These are phyloP conservation scores for Prototheca cutis DNA, from an alignment of 163 green algal genomes.

Conservation along the genomic window DNA sequence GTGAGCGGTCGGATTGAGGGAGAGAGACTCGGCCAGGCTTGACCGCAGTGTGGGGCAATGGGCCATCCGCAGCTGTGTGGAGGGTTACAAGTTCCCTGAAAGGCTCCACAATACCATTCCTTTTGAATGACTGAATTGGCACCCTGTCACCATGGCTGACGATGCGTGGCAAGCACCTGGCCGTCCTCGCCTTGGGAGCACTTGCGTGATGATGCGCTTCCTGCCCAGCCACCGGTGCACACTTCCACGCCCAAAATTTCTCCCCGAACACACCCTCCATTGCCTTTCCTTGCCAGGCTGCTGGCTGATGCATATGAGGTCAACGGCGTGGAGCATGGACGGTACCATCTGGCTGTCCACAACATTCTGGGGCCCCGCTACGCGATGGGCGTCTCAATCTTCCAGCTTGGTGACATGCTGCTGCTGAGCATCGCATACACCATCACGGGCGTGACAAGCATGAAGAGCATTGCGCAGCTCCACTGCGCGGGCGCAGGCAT, in stretches of 20 bases:
- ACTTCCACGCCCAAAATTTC: neutral
- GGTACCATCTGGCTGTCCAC: slow-evolving; percentile 5
- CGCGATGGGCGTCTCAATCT: slow-evolving; percentile 2
- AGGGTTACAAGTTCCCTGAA: neutral
- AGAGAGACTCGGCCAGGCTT: neutral
- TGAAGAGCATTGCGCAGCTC: slow-evolving; percentile 6
- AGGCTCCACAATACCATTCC: too few relatives aligned
- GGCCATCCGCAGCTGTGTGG: too few relatives aligned
- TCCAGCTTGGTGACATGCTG: slow-evolving; percentile 12
- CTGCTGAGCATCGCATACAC: slow-evolving; percentile 19
- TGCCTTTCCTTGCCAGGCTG: neutral
- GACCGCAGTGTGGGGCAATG: neutral
- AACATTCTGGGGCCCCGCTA: slow-evolving; percentile 11
- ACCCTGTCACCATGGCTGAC: too few relatives aligned
- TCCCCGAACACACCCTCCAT: neutral
- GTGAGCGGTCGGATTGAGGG: neutral
- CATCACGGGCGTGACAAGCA: slow-evolving; percentile 6
- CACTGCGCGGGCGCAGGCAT: slow-evolving; percentile 4
- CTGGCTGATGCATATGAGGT: slow-evolving; percentile 1
- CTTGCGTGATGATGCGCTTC: too few relatives aligned
- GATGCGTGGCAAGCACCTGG: neutral
- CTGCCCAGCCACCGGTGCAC: neutral
- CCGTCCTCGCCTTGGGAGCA: neutral
- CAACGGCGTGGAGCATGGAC: slow-evolving; percentile 3
- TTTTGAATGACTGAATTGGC: too few relatives aligned